A percentile compares a stretch with the other conserved stretches of the same genome.
Evolutionary conservation across 2,329 filamentous ascomycete genomes (phyloP).

Genomic region (Fusarium marasasianum): DNA sequence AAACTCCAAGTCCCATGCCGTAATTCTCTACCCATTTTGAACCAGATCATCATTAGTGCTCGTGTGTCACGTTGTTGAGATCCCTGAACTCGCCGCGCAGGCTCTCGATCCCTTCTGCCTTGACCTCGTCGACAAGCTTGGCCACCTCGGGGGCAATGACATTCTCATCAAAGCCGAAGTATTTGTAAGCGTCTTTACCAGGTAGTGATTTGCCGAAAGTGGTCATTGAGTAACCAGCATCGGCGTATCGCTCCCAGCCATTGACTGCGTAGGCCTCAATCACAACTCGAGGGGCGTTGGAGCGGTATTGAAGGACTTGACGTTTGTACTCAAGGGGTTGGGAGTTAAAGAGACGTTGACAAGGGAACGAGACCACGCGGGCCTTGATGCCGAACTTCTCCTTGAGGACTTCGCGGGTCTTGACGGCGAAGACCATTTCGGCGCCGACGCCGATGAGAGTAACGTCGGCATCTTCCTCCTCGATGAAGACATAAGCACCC

Average conservation of each 20-base stretch:
- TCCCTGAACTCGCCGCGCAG: slow-evolving; percentile 47
- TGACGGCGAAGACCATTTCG: slow-evolving; percentile 48
- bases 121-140: slow-evolving; percentile 44
- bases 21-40: slow-evolving; percentile 2
- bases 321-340: slow-evolving; percentile 57
- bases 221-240: slow-evolving; percentile 63
- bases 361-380: slow-evolving; percentile 57
- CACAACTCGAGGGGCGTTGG: slow-evolving; percentile 61
- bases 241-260: slow-evolving; percentile 69
- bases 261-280: slow-evolving; percentile 68
- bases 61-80: slow-evolving; percentile 39
- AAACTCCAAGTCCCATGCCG: slow-evolving; percentile 17
- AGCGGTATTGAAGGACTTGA: slow-evolving; percentile 53
- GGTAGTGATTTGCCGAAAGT: slow-evolving; percentile 66
- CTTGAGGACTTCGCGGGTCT: slow-evolving; percentile 50
- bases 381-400: slow-evolving; percentile 49
- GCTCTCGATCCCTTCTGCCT: slow-evolving; percentile 44
- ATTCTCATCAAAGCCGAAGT: slow-evolving; percentile 63
- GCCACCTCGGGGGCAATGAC: slow-evolving; percentile 52
- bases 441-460: slow-evolving; percentile 54
- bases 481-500: slow-evolving; percentile 58
- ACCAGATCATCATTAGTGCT: slow-evolving; percentile 23
- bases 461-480: slow-evolving; percentile 55
- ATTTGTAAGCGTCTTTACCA: slow-evolving; percentile 62
- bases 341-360: slow-evolving; percentile 54